phyloP scores from a whole-genome alignment of 805 yeast species.

The Candida broadrunensis region DNA sequence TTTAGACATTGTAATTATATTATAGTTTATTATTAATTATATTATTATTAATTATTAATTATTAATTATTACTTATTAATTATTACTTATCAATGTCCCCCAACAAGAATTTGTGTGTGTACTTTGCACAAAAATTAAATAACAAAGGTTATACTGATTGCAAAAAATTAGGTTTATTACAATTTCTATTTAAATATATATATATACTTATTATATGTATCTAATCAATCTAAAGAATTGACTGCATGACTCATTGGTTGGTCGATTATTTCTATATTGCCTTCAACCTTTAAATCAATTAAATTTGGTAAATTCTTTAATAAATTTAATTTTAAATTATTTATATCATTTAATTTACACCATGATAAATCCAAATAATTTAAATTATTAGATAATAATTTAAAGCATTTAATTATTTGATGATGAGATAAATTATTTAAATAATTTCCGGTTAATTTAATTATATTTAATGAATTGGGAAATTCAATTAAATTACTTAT shows the following conservation, averaged over 20 bases:
- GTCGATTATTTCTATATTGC: not conserved
- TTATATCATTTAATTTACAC: conserved; percentile 7
- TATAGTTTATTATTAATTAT: too few species aligned
- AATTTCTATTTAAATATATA: too few species aligned
- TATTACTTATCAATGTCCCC: too few species aligned
- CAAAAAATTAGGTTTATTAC: too few species aligned
- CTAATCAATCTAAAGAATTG: too few species aligned
- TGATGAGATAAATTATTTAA: conserved; percentile 7
- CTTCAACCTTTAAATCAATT: not conserved
- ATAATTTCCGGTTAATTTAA: conserved; percentile 21
- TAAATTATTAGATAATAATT: conserved; percentile 4
- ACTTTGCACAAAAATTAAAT: too few species aligned
- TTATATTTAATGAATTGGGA: conserved; percentile 9
- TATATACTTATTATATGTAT: too few species aligned
- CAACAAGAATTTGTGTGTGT: too few species aligned
- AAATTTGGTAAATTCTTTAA: not conserved
- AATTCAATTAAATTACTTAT: conserved; percentile 12
- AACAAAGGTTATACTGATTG: too few species aligned
- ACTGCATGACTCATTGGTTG: too few species aligned
- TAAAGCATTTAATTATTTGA: not conserved
- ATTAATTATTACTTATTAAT: too few species aligned
- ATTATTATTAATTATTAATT: too few species aligned
- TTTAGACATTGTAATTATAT: conserved; percentile 24
- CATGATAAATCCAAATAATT: conserved; percentile 12
- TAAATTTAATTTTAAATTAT: not conserved